These are phyloP conservation scores for Suillus fuscotomentosus DNA, from an alignment of 768 basidiomycete genomes.

Conservation along the genomic window DNA sequence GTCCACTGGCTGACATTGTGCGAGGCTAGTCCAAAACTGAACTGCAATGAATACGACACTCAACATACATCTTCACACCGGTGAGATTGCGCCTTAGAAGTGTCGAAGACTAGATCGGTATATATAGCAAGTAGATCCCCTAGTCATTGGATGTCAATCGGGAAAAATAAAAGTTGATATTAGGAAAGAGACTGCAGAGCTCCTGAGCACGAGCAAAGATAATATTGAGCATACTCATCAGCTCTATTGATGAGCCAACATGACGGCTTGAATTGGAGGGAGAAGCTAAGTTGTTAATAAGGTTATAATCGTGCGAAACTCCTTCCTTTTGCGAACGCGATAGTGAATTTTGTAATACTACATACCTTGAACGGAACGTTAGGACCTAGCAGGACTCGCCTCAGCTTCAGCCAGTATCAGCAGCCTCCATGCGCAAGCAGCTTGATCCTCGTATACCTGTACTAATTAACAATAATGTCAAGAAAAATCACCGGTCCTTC, in stretches of 20 bases:
- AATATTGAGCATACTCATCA: neutral
- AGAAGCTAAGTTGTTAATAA: neutral
- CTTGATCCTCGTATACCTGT: constrained; percentile 92
- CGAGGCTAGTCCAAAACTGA: neutral
- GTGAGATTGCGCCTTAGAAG: neutral
- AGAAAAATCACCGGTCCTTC: constrained; percentile 90
- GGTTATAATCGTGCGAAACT: neutral
- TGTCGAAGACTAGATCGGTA: neutral
- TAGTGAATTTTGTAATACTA: neutral
- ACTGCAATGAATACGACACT: neutral
- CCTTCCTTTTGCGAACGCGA: neutral
- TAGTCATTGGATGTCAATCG: neutral
- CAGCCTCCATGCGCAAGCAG: constrained; percentile 68
- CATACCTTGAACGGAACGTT: neutral
- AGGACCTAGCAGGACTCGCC: neutral
- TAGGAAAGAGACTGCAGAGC: neutral
- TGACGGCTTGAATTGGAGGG: neutral
- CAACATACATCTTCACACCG: neutral
- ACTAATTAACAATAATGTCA: constrained; percentile 91
- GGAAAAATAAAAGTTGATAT: neutral
- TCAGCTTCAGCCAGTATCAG: neutral
- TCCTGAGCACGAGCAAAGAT: neutral
- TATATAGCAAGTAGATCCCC: neutral
- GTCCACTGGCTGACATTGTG: neutral
- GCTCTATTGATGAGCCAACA: neutral